Percentiles rank a stretch among this genome's conserved stretches.
Conservation (phyloP, 139 green algal species). For the Chloropicon primus region DNA sequence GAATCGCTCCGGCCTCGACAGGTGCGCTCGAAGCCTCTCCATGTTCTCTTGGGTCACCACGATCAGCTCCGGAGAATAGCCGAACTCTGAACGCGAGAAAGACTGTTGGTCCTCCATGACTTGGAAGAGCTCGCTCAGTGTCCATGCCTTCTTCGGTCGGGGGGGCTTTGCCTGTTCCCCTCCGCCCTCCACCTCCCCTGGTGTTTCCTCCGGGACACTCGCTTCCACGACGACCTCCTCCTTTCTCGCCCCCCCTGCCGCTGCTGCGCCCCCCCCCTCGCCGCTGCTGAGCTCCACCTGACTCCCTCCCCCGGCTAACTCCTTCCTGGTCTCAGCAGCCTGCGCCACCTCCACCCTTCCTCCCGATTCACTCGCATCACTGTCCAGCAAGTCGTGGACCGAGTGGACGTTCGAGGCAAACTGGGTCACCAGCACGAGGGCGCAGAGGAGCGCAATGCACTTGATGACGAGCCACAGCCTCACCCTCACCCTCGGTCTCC, state of each 20-base stretch:
- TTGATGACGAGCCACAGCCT: neutral
- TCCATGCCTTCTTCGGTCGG: neutral
- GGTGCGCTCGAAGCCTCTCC: neutral
- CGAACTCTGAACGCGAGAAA: neutral
- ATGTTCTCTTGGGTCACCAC: conserved; percentile 4
- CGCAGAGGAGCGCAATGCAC: neutral
- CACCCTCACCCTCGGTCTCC: neutral
- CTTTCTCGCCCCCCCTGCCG: too few relatives aligned
- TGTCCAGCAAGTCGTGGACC: neutral
- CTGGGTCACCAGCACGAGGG: neutral
- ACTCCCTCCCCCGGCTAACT: too few relatives aligned
- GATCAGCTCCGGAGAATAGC: neutral
- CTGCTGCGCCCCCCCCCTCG: too few relatives aligned
- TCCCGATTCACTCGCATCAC: neutral
- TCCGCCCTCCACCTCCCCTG: too few relatives aligned
- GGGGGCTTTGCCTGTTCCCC: too few relatives aligned
- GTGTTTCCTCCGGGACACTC: too few relatives aligned
- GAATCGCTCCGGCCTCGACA: neutral
- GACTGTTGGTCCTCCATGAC: neutral
- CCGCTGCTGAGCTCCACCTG: too few relatives aligned
- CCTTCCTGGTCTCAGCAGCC: too few relatives aligned
- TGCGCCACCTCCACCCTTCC: too few relatives aligned
- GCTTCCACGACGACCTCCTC: too few relatives aligned
- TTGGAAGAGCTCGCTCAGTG: neutral
- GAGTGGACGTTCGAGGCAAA: neutral